These are phyloP conservation scores for Pythium volutum DNA, from an alignment of 352 stramenopile genomes.

Conservation along the genomic window DNA sequence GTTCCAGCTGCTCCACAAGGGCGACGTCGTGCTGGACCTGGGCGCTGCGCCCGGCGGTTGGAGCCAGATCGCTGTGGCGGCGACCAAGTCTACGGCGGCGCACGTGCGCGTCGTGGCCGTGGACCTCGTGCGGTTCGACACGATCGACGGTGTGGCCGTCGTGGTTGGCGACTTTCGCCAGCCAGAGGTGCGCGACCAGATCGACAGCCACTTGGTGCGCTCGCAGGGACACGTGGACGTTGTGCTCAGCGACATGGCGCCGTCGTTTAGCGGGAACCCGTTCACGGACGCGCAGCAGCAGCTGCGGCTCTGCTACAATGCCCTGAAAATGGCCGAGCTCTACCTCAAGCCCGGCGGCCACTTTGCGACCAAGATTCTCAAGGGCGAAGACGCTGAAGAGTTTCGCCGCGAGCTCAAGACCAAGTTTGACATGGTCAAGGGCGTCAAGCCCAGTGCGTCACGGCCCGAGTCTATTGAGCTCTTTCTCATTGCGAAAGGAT, in stretches of 20 bases:
- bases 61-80: constrained; percentile 79
- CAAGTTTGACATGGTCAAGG: constrained; percentile 67
- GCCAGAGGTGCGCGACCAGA: constrained; percentile 43
- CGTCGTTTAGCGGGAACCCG: constrained; percentile 76
- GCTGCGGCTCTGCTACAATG: constrained; percentile 82
- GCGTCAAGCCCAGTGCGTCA: constrained; percentile 78
- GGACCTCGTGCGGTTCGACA: constrained; percentile 69
- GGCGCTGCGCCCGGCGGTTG: constrained; percentile 80
- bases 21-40: constrained; percentile 77
- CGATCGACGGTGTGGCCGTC: constrained; percentile 60
- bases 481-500: constrained; percentile 80
- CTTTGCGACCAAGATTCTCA: constrained; percentile 84
- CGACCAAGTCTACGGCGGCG: constrained; percentile 26
- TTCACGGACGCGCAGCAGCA: constrained; percentile 76
- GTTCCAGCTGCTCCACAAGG: constrained; percentile 58
- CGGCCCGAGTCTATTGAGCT: constrained; percentile 82
- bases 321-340: constrained; percentile 80
- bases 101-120: constrained; percentile 61
- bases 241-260: constrained; percentile 88
- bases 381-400: constrained; percentile 68
- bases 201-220: constrained; percentile 43
- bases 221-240: constrained; percentile 50
- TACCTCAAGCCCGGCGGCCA: constrained; percentile 71
- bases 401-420: constrained; percentile 75
- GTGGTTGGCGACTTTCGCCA: constrained; percentile 86